A percentile compares a stretch with the other conserved stretches of the same genome.
phyloP scores from a whole-genome alignment of 202 grass and related monocot genomes.

The Setaria italica region DNA sequence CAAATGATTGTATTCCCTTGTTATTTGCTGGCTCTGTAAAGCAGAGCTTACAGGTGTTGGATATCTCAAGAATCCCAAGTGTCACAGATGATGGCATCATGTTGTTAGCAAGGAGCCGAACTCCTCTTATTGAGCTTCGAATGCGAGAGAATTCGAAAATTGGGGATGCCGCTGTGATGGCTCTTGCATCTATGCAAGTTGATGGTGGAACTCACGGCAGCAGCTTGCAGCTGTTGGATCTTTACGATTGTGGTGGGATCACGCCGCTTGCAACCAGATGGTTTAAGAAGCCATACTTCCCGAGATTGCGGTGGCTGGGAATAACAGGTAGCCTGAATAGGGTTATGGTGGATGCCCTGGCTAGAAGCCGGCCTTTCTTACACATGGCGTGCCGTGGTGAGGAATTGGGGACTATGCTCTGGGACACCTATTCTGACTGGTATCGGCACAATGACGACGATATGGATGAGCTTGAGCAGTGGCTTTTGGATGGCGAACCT shows the following conservation, averaged over 20 bases:
- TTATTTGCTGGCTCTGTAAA: conserved; percentile 72
- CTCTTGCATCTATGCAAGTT: conserved; percentile 90
- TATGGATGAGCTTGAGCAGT: conserved; percentile 84
- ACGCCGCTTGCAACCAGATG: conserved; percentile 81
- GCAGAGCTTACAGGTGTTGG: conserved; percentile 68
- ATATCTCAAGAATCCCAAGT: conserved; percentile 79
- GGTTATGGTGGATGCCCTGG: conserved; percentile 84
- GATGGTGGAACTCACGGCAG: conserved; percentile 77
- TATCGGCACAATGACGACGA: conserved; percentile 70
- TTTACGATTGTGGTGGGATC: conserved; percentile 78
- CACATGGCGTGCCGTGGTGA: conserved; percentile 76
- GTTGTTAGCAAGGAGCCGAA: conserved; percentile 63
- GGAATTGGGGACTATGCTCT: conserved; percentile 66
- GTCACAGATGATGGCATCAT: conserved; percentile 80
- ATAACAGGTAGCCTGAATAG: conserved; percentile 88
- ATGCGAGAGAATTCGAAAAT: conserved; percentile 79
- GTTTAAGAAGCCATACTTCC: conserved; percentile 97
- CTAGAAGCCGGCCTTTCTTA: conserved; percentile 82
- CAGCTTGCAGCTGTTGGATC: conserved; percentile 80
- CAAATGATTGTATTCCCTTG: conserved; percentile 67
- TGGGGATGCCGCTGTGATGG: conserved; percentile 87
- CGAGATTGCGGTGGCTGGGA: conserved; percentile 81
- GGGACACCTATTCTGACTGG: conserved; percentile 71
- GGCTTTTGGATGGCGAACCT: conserved; percentile 71
- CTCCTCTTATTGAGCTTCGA: conserved; percentile 73